A percentile compares a stretch with the other conserved stretches of the same genome.
Evolutionary conservation across 345 rosid genomes (phyloP).

Genomic region (Corchorus olitorius): DNA sequence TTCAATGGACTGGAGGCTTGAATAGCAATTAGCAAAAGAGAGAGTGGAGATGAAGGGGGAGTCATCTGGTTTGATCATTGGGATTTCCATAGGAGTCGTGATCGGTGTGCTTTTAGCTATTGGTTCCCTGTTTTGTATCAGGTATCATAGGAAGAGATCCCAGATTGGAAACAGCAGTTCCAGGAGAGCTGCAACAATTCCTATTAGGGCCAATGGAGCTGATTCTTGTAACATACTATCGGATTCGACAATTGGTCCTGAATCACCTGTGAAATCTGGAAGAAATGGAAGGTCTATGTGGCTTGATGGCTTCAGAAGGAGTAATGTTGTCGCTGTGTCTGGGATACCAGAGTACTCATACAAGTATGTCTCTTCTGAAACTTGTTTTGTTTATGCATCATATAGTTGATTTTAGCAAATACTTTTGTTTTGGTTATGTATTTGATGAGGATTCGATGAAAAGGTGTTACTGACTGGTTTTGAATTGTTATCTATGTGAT

Average conservation of each 20-base stretch:
- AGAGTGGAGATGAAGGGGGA: conserved; percentile 68
- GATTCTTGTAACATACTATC: conserved; percentile 74
- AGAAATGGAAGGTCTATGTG: conserved; percentile 64
- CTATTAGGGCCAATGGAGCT: conserved; percentile 79
- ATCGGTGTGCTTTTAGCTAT: conserved; percentile 85
- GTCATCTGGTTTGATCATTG: conserved; percentile 83
- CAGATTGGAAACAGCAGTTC: conserved; percentile 94
- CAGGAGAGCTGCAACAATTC: conserved; percentile 68
- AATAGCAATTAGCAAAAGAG: conserved; percentile 32
- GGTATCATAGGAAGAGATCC: conserved; percentile 73
- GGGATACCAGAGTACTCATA: conserved; percentile 94
- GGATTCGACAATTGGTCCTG: conserved; percentile 82
- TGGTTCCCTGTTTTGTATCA: conserved; percentile 53
- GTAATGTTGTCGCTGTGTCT: conserved; percentile 61
- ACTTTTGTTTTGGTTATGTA: conserved; percentile 2
- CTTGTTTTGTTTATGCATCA: conserved; percentile 9
- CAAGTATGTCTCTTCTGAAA: conserved; percentile 55
- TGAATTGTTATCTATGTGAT: neutral
- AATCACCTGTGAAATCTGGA: conserved; percentile 80
- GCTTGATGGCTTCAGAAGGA: conserved; percentile 79
- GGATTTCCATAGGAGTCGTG: conserved; percentile 89
- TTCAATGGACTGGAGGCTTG: conserved; percentile 47
- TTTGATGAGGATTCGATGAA: conserved; percentile 1
- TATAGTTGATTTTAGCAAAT: conserved; percentile 9
- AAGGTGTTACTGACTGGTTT: neutral